phyloP scores from a whole-genome alignment of 1,139 yeast genomes.

The Pneumocystis murina region DNA sequence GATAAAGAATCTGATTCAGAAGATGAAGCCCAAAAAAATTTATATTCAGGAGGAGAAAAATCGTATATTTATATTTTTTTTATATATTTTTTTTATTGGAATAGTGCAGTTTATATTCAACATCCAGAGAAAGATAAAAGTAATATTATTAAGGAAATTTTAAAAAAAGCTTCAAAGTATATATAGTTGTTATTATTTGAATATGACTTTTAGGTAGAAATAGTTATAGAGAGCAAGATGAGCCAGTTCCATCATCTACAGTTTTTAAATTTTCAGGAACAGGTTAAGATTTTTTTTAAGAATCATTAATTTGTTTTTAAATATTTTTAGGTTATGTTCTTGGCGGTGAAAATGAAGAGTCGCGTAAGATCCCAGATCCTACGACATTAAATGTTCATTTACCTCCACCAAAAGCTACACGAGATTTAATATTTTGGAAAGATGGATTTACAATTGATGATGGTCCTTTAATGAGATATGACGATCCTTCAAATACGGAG shows the following conservation, averaged over 20 bases:
- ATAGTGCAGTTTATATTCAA: conserved; percentile 78
- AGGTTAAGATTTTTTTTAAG: neutral
- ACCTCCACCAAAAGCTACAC: conserved; percentile 38
- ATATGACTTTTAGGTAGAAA: conserved; percentile 23
- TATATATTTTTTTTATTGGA: neutral
- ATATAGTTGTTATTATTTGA: conserved; percentile 24
- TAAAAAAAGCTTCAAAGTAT: conserved; percentile 43
- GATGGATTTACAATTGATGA: conserved; percentile 93
- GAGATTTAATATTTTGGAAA: conserved; percentile 85
- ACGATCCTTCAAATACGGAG: conserved; percentile 71
- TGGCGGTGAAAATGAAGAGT: conserved; percentile 42
- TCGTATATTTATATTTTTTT: neutral
- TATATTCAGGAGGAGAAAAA: conserved; percentile 88
- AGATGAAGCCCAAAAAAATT: conserved; percentile 28
- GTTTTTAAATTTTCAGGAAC: conserved; percentile 6
- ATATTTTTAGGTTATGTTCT: conserved; percentile 68
- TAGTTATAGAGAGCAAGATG: conserved; percentile 28
- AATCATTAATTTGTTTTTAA: conserved; percentile 24
- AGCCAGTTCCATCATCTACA: conserved; percentile 14
- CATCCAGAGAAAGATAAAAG: conserved; percentile 45
- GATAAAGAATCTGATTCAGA: conserved; percentile 35
- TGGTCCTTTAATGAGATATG: conserved; percentile 71
- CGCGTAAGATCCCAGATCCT: conserved; percentile 24
- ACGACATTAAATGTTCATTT: conserved; percentile 20
- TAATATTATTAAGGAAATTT: conserved; percentile 39